A percentile compares a stretch with the other conserved stretches of the same genome.
phyloP scores from a whole-genome alignment of 2,329 filamentous ascomycete genomes.

The Aspergillus niger region DNA sequence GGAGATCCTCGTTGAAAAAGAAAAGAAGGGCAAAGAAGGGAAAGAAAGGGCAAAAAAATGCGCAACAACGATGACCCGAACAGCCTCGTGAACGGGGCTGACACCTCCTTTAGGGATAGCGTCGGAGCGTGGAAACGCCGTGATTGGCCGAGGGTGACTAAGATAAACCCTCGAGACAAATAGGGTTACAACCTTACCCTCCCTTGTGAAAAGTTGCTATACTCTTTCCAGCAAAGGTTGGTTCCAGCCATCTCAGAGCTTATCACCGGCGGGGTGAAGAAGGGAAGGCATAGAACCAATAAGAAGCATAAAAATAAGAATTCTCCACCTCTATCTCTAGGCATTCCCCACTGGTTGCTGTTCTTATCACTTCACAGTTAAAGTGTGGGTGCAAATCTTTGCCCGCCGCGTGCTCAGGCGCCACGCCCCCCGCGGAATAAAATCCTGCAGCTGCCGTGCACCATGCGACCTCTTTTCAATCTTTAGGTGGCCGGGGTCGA shows the following conservation, averaged over 20 bases:
- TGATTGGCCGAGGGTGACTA: slow-evolving; percentile 1
- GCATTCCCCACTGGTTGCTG: neutral
- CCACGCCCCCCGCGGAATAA: neutral
- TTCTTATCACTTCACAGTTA: slow-evolving; percentile 1
- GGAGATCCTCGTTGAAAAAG: neutral
- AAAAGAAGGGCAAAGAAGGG: too few relatives aligned
- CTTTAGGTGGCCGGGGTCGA: neutral
- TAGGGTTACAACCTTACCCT: slow-evolving; percentile 10
- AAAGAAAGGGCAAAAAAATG: too few relatives aligned
- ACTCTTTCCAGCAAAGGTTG: neutral
- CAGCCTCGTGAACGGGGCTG: slow-evolving; percentile 1
- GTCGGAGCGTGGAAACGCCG: neutral
- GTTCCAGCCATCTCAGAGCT: neutral
- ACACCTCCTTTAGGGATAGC: neutral
- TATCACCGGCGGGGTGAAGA: neutral
- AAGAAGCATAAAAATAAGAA: neutral
- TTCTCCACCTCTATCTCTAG: neutral
- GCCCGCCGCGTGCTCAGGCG: neutral
- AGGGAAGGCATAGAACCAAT: neutral
- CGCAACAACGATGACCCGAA: slow-evolving; percentile 2
- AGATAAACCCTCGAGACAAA: slow-evolving; percentile 7
- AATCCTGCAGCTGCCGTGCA: slow-evolving; percentile 4
- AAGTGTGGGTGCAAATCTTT: slow-evolving; percentile 1
- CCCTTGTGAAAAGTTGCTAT: neutral
- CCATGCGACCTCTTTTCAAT: neutral